Evolutionary conservation across 1,139 yeast species (phyloP).

Genomic region (Blastobotrys petasosporus): DNA sequence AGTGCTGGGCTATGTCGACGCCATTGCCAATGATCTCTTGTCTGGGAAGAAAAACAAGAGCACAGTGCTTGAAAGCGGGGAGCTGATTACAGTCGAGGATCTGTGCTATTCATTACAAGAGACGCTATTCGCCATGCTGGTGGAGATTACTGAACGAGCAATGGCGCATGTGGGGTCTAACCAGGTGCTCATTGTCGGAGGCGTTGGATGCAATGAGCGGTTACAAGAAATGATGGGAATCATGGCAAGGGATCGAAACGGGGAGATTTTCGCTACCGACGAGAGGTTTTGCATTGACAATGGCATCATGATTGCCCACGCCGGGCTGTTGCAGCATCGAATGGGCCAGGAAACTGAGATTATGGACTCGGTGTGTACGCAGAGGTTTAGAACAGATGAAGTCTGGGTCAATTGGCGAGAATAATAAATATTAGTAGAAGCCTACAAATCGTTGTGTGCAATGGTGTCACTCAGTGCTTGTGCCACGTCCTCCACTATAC

Average conservation of each 20-base stretch:
- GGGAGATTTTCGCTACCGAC: conserved; percentile 87
- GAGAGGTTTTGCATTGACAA: conserved; percentile 95
- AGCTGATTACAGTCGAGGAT: conserved; percentile 70
- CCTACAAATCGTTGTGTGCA: too few relatives aligned
- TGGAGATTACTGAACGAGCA: conserved; percentile 96
- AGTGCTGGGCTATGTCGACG: conserved; percentile 76
- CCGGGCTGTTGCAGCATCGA: conserved; percentile 82
- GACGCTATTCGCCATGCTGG: conserved; percentile 88
- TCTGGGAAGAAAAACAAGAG: conserved; percentile 48
- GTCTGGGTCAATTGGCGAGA: conserved; percentile 75
- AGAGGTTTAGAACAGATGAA: conserved; percentile 89
- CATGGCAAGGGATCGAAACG: conserved; percentile 88
- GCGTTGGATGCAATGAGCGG: conserved; percentile 91
- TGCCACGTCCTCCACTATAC: too few relatives aligned
- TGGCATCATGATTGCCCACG: conserved; percentile 98
- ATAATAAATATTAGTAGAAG: not conserved
- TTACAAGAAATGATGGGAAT: conserved; percentile 92
- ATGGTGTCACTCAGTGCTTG: too few relatives aligned
- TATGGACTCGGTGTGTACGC: conserved; percentile 79
- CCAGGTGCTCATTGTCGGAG: conserved; percentile 93
- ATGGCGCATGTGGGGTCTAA: conserved; percentile 93
- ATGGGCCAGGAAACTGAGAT: conserved; percentile 63
- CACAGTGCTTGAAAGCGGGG: conserved; percentile 41
- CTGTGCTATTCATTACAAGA: conserved; percentile 91
- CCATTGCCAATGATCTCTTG: conserved; percentile 65